A percentile compares a stretch with the other conserved stretches of the same genome.
Evolutionary conservation across 1,284 basidiomycete species (phyloP).

Genomic region (Fomitopsis palustris): DNA sequence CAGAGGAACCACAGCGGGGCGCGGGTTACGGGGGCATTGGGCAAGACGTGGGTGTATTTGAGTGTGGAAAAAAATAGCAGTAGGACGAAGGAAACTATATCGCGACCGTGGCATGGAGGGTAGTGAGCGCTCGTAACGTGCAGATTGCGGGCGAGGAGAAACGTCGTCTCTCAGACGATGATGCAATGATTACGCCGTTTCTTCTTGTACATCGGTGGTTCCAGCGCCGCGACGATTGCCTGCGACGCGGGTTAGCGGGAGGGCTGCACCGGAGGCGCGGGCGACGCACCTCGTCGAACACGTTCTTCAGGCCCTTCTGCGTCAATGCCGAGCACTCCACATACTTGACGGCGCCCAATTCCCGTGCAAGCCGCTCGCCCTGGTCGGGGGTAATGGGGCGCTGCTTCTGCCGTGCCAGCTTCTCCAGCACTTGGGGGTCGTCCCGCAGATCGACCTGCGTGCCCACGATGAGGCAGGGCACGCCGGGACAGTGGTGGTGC

Average conservation of each 20-base stretch:
- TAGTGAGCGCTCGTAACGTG: constrained; percentile 17
- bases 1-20: constrained; percentile 8
- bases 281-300: constrained; percentile 92
- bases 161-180: constrained; percentile 58
- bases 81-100: constrained; percentile 25
- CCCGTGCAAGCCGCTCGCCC: constrained; percentile 92
- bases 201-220: constrained; percentile 91
- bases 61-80: constrained; percentile 20
- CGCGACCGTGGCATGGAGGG: constrained; percentile 24
- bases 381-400: constrained; percentile 85
- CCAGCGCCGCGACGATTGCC: constrained; percentile 98
- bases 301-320: constrained; percentile 99
- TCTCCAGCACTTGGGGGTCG: constrained; percentile 91
- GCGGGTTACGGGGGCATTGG: constrained; percentile 10
- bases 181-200: constrained; percentile 68
- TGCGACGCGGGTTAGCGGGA: constrained; percentile 29
- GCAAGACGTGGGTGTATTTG: constrained; percentile 25
- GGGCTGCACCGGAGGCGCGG: not conserved
- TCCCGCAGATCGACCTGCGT: constrained; percentile 98
- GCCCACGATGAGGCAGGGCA: constrained; percentile 97
- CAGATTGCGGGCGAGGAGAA: constrained; percentile 2
- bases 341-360: constrained; percentile 97
- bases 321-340: constrained; percentile 99
- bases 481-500: constrained; percentile 99
- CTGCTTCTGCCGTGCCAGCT: constrained; percentile 95